A percentile compares a stretch with the other conserved stretches of the same genome.
Evolutionary conservation across 768 basidiomycete species (phyloP).

Genomic region (Psilocybe sp.): DNA sequence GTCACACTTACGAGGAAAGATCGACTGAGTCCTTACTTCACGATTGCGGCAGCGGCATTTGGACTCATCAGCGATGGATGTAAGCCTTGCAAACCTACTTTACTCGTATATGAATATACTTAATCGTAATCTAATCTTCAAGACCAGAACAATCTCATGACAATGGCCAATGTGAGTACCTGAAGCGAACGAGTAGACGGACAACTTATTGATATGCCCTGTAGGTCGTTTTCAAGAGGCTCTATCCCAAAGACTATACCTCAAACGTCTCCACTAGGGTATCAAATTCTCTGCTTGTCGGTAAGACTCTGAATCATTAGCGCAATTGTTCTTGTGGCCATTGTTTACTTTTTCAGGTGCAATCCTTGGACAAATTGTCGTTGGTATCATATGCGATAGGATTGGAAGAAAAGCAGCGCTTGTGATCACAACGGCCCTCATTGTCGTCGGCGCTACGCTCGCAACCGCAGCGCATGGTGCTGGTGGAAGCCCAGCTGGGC

Average conservation of each 20-base stretch:
- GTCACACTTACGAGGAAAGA: conserved; percentile 30
- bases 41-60: conserved; percentile 61
- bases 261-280: conserved; percentile 62
- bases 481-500: conserved; percentile 48
- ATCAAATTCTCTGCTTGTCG: conserved; percentile 69
- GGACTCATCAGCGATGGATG: conserved; percentile 66
- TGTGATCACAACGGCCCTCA: conserved; percentile 62
- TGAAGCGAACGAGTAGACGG: background rate
- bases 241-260: conserved; percentile 66
- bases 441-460: conserved; percentile 67
- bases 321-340: background rate
- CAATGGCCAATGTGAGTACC: conserved; percentile 54
- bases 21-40: conserved; percentile 55
- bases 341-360: conserved; percentile 39
- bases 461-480: conserved; percentile 67
- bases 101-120: background rate
- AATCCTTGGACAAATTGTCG: conserved; percentile 56
- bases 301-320: conserved; percentile 25
- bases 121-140: conserved; percentile 7
- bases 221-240: conserved; percentile 61
- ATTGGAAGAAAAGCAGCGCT: conserved; percentile 77
- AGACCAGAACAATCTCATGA: conserved; percentile 75
- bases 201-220: background rate
- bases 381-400: conserved; percentile 71
- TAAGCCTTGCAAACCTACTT: conserved; percentile 20